A percentile compares a stretch with the other conserved stretches of the same genome.
phyloP scores from a whole-genome alignment of 805 yeast species.

The Yueomyces sinensis region DNA sequence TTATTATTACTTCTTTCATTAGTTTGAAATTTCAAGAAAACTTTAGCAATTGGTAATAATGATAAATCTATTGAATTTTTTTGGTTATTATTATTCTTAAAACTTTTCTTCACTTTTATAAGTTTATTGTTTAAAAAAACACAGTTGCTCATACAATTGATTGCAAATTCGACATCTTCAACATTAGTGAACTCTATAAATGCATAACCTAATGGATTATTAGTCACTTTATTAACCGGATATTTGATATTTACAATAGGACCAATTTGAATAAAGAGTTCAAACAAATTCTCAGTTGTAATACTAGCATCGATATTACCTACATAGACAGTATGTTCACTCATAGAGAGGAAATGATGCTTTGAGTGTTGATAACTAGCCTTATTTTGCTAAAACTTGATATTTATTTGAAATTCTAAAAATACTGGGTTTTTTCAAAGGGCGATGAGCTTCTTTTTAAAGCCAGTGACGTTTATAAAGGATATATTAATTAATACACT shows the following conservation, averaged over 20 bases:
- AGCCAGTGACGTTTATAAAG: too few species aligned
- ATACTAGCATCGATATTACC: constrained; percentile 75
- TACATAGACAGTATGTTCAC: constrained; percentile 59
- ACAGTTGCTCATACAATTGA: constrained; percentile 42
- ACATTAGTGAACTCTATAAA: constrained; percentile 57
- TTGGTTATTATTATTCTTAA: constrained; percentile 1
- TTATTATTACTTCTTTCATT: not conserved
- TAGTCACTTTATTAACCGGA: constrained; percentile 66
- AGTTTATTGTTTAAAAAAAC: constrained; percentile 44
- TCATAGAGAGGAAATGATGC: not conserved
- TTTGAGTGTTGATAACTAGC: constrained; percentile 1
- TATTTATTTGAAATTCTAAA: too few species aligned
- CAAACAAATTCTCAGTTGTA: constrained; percentile 60
- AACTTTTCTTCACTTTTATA: constrained; percentile 40
- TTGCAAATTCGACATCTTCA: constrained; percentile 59
- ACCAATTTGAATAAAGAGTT: constrained; percentile 73
- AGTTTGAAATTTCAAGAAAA: not conserved
- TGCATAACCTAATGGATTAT: constrained; percentile 75
- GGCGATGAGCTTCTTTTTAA: too few species aligned
- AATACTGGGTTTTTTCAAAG: too few species aligned
- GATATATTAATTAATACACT: too few species aligned
- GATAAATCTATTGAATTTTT: not conserved
- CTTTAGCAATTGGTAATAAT: not conserved
- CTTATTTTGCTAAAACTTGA: too few species aligned
- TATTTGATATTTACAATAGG: constrained; percentile 59